Evolutionary conservation across 129 eudicot species (phyloP).

Genomic region (Chrysanthemum lavandulifolium): DNA sequence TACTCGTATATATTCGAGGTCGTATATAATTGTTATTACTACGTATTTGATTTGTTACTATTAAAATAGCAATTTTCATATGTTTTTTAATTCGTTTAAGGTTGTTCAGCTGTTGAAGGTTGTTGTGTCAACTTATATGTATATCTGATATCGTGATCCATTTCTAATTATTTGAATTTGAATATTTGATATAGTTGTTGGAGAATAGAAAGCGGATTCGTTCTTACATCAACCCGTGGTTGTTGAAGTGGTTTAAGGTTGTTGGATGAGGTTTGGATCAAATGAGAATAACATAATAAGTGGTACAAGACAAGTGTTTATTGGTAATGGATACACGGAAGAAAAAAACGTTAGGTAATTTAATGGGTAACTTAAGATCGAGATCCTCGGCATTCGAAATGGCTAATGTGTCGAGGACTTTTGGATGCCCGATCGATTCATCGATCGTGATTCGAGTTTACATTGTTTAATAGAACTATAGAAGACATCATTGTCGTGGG

Average conservation of each 20-base stretch:
- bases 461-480: constrained; percentile 62
- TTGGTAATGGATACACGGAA: constrained; percentile 59
- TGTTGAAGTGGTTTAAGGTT: not conserved
- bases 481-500: constrained; percentile 94
- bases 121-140: too few species aligned
- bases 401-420: constrained; percentile 87
- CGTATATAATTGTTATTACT: too few species aligned
- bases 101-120: too few species aligned
- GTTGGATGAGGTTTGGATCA: constrained; percentile 41
- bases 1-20: too few species aligned
- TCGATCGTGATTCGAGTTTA: too few species aligned
- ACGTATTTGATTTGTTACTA: too few species aligned
- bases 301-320: constrained; percentile 38
- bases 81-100: too few species aligned
- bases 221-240: too few species aligned
- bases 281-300: constrained; percentile 67
- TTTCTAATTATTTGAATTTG: too few species aligned
- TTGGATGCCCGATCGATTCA: constrained; percentile 97
- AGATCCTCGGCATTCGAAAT: constrained; percentile 71
- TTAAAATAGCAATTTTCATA: too few species aligned
- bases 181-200: not conserved
- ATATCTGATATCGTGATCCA: not conserved
- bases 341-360: constrained; percentile 51
- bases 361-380: constrained; percentile 58
- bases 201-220: not conserved